Base-by-base conservation (phyloP, 2,329 filamentous ascomycete genomes). In the Lizonia empirigonia region DNA sequence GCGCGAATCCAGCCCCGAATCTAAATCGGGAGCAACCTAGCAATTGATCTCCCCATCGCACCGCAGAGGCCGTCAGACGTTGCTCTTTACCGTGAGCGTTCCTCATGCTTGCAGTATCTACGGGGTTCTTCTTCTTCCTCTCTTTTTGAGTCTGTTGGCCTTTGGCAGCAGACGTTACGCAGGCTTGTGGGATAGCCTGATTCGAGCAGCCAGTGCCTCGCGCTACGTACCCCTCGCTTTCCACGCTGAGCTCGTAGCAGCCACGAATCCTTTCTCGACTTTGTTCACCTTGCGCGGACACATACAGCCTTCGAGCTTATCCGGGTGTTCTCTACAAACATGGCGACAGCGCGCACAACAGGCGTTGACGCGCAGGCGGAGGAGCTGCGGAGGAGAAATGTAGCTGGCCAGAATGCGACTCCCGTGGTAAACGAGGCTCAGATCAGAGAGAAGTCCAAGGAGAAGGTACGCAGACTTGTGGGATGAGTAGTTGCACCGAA, bases 321-420 rank as follows among this genome's bases (percentile, higher is more conserved):
- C n/a, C 35, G 19, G 12, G 37, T 15, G 7, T 34, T 19, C n/a
- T 19, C 13, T n/a, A 32, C 40, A 32, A 68, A 20, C 45, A 73
- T 73, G 70, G 50, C 50, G 38, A 49, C 50, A 30, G 66, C 64
- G 50, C 65, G 55, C 45, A 59, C 70, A 47, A 76, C 76, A 5
- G 77, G 76, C 56, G 66, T 70, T 5, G 73, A 79, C 51, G 62
- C 64, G 36, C 74, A 75, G 50, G 60, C 70, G 40, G 76, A 77
- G 34, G 76, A 76, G 60, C 64, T 78, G 62, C 70, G 76, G 65
- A 76, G 74, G 61, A 76, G 77, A 66, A 77, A 76, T 67, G 73
- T 76, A 16, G 62, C 70, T 47, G 57, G 60, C 41, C 64, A 67
- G 55, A 46, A 58, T 50, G 49, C 66, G 44, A 44, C 64, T 35